Percentiles rank a stretch among this genome's conserved stretches.
These are phyloP conservation scores for Achaetomium macrosporum DNA, from an alignment of 2,329 filamentous ascomycete species.

Conservation along the genomic window DNA sequence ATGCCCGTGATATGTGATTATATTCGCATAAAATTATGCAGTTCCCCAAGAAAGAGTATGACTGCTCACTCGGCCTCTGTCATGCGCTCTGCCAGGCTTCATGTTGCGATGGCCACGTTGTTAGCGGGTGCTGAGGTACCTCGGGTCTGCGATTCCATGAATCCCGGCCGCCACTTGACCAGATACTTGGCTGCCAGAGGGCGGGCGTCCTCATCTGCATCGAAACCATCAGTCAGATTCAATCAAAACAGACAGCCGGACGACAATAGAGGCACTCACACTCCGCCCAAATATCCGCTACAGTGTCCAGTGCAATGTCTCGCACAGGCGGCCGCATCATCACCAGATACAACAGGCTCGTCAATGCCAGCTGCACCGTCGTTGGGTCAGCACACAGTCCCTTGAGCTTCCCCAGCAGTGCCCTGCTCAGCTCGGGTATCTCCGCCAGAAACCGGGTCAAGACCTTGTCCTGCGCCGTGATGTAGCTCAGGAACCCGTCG, in stretches of 20 bases:
- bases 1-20: background rate
- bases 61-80: background rate
- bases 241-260: no score
- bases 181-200: constrained; percentile 59
- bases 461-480: constrained; percentile 86
- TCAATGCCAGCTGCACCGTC: constrained; percentile 57
- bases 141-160: constrained; percentile 34
- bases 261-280: constrained; percentile 41
- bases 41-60: background rate
- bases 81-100: background rate
- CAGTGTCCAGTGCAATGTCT: constrained; percentile 57
- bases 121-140: constrained; percentile 17
- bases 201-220: constrained; percentile 54
- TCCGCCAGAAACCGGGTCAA: constrained; percentile 88
- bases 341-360: constrained; percentile 59
- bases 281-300: constrained; percentile 61
- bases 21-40: background rate
- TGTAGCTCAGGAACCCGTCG: constrained; percentile 81
- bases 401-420: constrained; percentile 68
- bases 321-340: constrained; percentile 62
- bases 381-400: constrained; percentile 60
- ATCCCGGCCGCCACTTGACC: constrained; percentile 53
- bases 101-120: constrained; percentile 13
- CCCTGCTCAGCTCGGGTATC: constrained; percentile 69
- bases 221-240: background rate